Evolutionary conservation across 2,329 filamentous ascomycete species (phyloP).

Genomic region (Colletotrichum sp.): DNA sequence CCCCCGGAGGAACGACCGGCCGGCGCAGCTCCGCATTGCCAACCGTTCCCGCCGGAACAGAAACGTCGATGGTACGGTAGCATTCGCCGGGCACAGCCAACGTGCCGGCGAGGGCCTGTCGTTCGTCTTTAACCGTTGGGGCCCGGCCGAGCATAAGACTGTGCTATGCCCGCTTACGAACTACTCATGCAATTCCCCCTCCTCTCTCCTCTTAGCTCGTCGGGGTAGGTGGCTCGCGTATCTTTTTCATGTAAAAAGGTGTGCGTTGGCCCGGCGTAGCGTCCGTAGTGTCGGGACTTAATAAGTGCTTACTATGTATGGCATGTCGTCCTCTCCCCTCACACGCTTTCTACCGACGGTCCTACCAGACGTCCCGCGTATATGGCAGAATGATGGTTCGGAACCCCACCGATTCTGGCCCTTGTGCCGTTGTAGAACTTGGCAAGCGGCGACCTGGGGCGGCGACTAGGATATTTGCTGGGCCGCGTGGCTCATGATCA

Average conservation of each 20-base stretch:
- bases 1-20: not conserved
- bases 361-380: not conserved
- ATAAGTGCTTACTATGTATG: slow-evolving; percentile 1
- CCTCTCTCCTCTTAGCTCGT: not conserved
- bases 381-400: not conserved
- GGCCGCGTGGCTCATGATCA: not conserved
- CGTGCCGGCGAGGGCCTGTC: not conserved
- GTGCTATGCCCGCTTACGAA: not conserved
- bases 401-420: not conserved
- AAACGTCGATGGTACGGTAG: slow-evolving; percentile 3
- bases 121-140: not conserved
- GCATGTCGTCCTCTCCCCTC: not conserved
- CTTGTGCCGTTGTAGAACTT: not conserved
- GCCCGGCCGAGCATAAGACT: not conserved
- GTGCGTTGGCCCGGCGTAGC: not conserved
- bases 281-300: not conserved
- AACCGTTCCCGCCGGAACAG: not conserved
- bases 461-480: slow-evolving; percentile 4
- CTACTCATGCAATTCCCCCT: not conserved
- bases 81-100: slow-evolving; percentile 4
- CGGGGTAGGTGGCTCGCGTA: not conserved
- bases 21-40: not conserved
- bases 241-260: not conserved
- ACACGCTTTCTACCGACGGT: not conserved
- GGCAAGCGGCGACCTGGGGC: not conserved